Evolutionary conservation across 108 stramenopile genomes (phyloP).

Genomic region (Skeletonema marinoi): DNA sequence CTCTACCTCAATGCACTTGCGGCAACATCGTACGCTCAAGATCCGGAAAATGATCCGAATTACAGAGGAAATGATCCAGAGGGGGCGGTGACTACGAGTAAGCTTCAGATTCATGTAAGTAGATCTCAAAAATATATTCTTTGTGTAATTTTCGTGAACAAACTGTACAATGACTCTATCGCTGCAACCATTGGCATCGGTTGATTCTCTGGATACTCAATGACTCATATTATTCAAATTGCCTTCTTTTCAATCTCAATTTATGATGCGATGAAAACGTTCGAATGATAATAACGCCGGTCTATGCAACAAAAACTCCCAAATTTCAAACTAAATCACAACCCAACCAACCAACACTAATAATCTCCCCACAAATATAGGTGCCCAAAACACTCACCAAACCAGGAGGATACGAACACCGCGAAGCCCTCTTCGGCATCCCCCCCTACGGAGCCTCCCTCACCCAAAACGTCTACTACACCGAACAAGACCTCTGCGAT

Average conservation of each 20-base stretch:
- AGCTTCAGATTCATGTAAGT: conserved; percentile 65
- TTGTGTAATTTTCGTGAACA: not conserved
- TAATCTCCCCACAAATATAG: conserved; percentile 21
- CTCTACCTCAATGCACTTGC: not conserved
- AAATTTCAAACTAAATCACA: not conserved
- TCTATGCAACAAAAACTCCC: no score
- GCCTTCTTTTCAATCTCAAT: no score
- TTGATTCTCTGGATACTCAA: no score
- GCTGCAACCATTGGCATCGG: no score
- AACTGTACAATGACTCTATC: not conserved
- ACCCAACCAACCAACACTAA: not conserved
- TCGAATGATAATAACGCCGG: no score
- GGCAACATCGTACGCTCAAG: not conserved
- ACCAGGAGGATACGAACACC: conserved; percentile 85
- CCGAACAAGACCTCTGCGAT: conserved; percentile 76
- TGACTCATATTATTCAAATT: no score
- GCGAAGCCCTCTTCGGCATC: conserved; percentile 93
- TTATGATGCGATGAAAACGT: no score
- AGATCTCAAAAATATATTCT: not conserved
- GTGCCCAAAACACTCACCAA: conserved; percentile 66
- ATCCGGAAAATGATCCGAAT: not conserved
- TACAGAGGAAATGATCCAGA: conserved; percentile 5
- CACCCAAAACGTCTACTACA: conserved; percentile 80
- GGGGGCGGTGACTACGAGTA: conserved; percentile 47
- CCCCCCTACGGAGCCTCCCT: conserved; percentile 93